Percentiles rank a stretch among this genome's conserved stretches.
These are phyloP conservation scores for Aspergillus sp. DNA, from an alignment of 2,329 filamentous ascomycete genomes.

Conservation along the genomic window DNA sequence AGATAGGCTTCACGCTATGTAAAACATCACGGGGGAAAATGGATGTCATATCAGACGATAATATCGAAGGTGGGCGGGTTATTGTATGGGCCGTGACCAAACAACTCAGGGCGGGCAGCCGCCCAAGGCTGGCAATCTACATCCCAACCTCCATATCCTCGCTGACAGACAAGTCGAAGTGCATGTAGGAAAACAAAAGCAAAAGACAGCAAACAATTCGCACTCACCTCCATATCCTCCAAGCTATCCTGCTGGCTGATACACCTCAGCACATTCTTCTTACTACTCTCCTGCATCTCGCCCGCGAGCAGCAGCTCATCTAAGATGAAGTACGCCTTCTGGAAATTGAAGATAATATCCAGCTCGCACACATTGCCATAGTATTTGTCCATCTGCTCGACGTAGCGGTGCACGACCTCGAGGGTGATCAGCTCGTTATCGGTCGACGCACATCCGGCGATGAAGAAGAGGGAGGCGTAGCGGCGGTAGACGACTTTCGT, in stretches of 20 bases:
- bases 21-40: background rate
- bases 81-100: no score
- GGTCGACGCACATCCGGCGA: constrained; percentile 92
- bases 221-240: constrained; percentile 97
- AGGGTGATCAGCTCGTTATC: constrained; percentile 98
- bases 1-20: background rate
- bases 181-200: background rate
- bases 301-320: constrained; percentile 94
- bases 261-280: constrained; percentile 95
- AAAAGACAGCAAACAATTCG: constrained; percentile 2
- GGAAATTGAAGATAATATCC: constrained; percentile 99
- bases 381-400: constrained; percentile 99
- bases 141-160: background rate
- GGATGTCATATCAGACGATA: background rate
- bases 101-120: no score
- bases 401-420: constrained; percentile 98
- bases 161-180: background rate
- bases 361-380: constrained; percentile 99
- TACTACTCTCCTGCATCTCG: constrained; percentile 98
- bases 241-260: constrained; percentile 97
- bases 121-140: background rate
- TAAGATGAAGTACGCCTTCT: constrained; percentile 98
- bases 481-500: constrained; percentile 98
- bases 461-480: constrained; percentile 99
- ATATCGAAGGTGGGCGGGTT: background rate